Conservation (phyloP, 139 green algal genomes). For the Chlorella sp. region DNA sequence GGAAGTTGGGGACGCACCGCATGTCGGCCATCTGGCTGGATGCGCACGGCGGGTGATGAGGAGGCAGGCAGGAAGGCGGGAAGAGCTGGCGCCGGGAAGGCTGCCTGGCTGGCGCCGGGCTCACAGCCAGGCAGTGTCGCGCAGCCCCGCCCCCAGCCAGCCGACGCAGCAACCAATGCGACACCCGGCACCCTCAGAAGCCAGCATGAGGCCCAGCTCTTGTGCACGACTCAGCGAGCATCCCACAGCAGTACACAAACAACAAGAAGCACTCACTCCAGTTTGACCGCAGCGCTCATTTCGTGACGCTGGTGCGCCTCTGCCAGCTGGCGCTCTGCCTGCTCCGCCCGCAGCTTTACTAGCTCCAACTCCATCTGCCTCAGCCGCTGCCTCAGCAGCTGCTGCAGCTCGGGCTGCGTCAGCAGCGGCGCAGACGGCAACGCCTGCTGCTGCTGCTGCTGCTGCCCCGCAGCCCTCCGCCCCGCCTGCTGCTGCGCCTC, state of each 20-base stretch:
- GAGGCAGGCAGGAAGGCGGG: too few species aligned
- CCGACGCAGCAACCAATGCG: too few species aligned
- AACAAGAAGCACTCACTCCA: slow-evolving; percentile 14
- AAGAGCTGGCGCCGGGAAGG: background rate
- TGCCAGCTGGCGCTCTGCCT: slow-evolving; percentile 1
- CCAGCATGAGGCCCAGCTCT: background rate
- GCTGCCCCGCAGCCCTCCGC: background rate
- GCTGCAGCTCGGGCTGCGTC: slow-evolving; percentile 28
- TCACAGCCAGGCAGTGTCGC: background rate
- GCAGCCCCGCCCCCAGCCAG: background rate
- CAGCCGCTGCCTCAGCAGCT: slow-evolving; percentile 14
- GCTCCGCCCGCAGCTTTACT: slow-evolving; percentile 22
- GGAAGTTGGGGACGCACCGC: background rate
- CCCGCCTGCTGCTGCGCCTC: background rate
- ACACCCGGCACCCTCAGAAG: background rate
- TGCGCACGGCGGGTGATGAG: too few species aligned
- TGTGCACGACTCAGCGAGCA: background rate
- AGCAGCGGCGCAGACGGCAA: slow-evolving; percentile 18
- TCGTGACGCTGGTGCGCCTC: background rate
- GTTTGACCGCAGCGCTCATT: background rate
- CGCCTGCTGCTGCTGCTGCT: background rate
- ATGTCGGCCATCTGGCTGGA: background rate
- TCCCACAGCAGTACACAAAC: too few species aligned
- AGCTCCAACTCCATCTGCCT: slow-evolving; percentile 36
- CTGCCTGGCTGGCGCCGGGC: background rate